Evolutionary conservation across 2,329 filamentous ascomycete genomes (phyloP).

Genomic region (Neurospora sp.): DNA sequence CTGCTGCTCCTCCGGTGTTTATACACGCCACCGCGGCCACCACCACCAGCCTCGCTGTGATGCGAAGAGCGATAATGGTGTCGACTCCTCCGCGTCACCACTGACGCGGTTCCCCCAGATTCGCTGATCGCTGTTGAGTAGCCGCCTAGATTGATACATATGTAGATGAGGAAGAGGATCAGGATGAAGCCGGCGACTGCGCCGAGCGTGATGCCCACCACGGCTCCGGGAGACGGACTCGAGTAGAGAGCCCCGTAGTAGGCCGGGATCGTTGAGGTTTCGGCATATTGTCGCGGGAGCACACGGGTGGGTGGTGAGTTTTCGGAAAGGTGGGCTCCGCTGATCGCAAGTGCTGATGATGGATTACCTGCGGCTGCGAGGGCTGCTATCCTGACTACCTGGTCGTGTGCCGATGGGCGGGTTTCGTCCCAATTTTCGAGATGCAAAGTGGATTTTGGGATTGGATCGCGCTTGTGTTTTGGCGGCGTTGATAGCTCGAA

Average conservation of each 20-base stretch:
- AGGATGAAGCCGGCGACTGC: conserved; percentile 34
- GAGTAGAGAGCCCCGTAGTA: conserved; percentile 20
- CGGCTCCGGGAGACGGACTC: conserved; percentile 24
- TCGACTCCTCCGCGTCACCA: conserved; percentile 10
- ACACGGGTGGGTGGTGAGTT: conserved; percentile 5
- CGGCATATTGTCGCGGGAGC: conserved; percentile 12
- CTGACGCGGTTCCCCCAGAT: conserved; percentile 13
- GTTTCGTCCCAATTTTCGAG: background rate
- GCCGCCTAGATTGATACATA: conserved; percentile 21
- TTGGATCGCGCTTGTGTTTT: background rate
- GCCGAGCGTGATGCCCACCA: conserved; percentile 30
- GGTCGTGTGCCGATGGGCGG: background rate
- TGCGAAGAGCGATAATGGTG: conserved; percentile 8
- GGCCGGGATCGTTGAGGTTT: conserved; percentile 21
- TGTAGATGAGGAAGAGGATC: conserved; percentile 25
- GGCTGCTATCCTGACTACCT: background rate
- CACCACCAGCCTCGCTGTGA: background rate
- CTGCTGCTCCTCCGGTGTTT: background rate
- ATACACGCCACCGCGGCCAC: background rate
- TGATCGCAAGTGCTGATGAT: conserved; percentile 1
- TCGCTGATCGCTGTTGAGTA: conserved; percentile 11
- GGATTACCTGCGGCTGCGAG: background rate
- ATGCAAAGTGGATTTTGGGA: background rate
- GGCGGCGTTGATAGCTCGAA: background rate
- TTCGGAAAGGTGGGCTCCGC: background rate